Conservation (phyloP, 176 grass and related monocot genomes). For the Hyparrhenia diplandra region DNA sequence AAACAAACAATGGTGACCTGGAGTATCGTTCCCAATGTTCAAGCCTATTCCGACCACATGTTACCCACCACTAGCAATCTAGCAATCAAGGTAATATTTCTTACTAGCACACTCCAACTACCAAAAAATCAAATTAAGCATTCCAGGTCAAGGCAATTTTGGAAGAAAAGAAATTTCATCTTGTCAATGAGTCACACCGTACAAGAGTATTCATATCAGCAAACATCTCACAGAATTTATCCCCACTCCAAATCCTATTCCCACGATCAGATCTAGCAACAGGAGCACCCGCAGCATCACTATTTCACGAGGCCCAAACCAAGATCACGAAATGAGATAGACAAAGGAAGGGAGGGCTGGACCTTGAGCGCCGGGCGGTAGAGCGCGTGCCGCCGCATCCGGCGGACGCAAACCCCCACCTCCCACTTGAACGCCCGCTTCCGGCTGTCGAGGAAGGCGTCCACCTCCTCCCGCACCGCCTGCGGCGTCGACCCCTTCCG, state of each 20-base stretch:
- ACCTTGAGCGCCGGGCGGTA: constrained; percentile 82
- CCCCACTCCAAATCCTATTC: background rate
- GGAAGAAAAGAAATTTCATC: background rate
- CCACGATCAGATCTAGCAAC: constrained; percentile 20
- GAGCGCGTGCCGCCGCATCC: constrained; percentile 54
- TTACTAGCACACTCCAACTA: background rate
- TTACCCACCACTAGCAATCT: background rate
- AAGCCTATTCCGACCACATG: background rate
- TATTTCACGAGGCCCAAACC: background rate
- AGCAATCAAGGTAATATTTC: background rate
- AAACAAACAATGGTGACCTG: background rate
- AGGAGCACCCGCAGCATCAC: background rate
- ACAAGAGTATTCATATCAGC: background rate
- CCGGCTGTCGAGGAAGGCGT: constrained; percentile 81
- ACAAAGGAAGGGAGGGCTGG: background rate
- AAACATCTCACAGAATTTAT: background rate
- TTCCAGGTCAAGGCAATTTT: background rate
- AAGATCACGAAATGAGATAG: background rate
- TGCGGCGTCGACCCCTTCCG: constrained; percentile 54
- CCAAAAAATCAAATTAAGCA: background rate
- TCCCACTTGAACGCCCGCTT: constrained; percentile 96
- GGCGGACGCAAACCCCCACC: constrained; percentile 73
- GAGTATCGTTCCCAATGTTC: background rate
- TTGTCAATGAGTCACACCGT: background rate
- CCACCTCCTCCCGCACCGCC: constrained; percentile 70